A percentile compares a stretch with the other conserved stretches of the same genome.
Conservation (phyloP, 208 protist genomes). For the Leishmania tropica region DNA sequence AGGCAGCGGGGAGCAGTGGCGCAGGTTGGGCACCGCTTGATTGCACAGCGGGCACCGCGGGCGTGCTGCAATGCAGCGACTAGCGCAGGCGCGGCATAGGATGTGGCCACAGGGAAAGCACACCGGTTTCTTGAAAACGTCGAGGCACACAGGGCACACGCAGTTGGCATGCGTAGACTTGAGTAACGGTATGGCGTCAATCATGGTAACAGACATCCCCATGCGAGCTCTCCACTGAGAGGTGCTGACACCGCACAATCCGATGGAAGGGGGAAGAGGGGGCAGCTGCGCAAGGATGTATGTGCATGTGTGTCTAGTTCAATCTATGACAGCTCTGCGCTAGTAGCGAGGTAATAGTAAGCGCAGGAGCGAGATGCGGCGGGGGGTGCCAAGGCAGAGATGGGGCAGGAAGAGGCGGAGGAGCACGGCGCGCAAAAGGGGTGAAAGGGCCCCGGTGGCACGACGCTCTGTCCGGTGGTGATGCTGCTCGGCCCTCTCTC, state of each 20-base stretch:
- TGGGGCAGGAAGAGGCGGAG: neutral
- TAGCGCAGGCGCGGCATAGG: slow-evolving; percentile 59
- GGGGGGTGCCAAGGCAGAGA: neutral
- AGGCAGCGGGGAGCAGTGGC: slow-evolving; percentile 42
- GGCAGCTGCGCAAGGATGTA: neutral
- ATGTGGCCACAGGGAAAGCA: slow-evolving; percentile 72
- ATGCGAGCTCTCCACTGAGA: neutral
- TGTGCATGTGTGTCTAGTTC: neutral
- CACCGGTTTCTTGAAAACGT: slow-evolving; percentile 59
- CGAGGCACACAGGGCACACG: slow-evolving; percentile 64
- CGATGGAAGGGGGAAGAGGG: neutral
- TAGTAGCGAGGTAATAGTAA: neutral
- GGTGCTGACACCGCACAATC: neutral
- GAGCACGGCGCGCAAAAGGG: neutral
- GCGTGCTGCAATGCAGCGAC: slow-evolving; percentile 44
- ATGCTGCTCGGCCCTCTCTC: neutral
- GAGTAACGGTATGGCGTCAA: slow-evolving; percentile 19
- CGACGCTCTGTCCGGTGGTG: neutral
- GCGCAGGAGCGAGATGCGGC: neutral
- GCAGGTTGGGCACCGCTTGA: slow-evolving; percentile 29
- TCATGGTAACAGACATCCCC: neutral
- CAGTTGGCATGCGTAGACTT: slow-evolving; percentile 45
- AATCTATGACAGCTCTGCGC: neutral
- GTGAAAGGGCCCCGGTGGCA: too few relatives aligned
- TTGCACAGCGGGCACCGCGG: slow-evolving; percentile 84